Percentiles rank a stretch among this genome's conserved stretches.
Conservation (phyloP, 2,329 filamentous ascomycete species). For the Colletotrichum sp. region DNA sequence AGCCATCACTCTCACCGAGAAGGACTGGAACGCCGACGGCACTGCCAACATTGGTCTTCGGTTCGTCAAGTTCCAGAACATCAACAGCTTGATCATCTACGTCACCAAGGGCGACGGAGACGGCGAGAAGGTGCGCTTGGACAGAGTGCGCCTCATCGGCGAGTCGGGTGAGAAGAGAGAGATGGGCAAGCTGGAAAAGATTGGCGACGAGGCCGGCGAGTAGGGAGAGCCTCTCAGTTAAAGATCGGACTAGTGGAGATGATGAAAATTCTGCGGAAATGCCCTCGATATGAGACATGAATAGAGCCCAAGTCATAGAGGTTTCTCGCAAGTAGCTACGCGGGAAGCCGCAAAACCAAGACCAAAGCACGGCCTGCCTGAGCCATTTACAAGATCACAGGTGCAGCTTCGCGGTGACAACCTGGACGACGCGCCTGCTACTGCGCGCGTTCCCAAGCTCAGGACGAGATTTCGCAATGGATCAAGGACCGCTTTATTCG, state of each 20-base stretch:
- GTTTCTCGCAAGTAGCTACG: background rate
- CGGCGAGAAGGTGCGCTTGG: constrained; percentile 84
- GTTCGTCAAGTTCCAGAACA: constrained; percentile 97
- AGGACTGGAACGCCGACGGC: constrained; percentile 83
- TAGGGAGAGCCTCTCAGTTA: constrained; percentile 33
- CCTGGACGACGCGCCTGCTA: background rate
- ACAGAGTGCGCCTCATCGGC: constrained; percentile 80
- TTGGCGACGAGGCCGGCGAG: constrained; percentile 76
- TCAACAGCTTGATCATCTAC: constrained; percentile 85
- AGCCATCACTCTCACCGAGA: constrained; percentile 72
- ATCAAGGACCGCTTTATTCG: background rate
- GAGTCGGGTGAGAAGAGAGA: constrained; percentile 91
- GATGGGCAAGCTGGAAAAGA: constrained; percentile 94
- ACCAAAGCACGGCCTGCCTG: background rate
- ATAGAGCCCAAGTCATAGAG: constrained; percentile 17
- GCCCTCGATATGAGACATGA: constrained; percentile 18
- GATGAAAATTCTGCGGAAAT: background rate
- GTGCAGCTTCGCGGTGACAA: background rate
- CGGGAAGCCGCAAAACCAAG: background rate
- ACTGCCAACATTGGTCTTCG: constrained; percentile 77
- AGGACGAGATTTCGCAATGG: background rate
- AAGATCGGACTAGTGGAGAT: background rate
- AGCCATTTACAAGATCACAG: background rate
- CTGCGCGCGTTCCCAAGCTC: background rate
- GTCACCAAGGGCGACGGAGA: constrained; percentile 85